A percentile compares a stretch with the other conserved stretches of the same genome.
phyloP scores from a whole-genome alignment of 257 asterid species.

The Marsdenia floribunda region DNA sequence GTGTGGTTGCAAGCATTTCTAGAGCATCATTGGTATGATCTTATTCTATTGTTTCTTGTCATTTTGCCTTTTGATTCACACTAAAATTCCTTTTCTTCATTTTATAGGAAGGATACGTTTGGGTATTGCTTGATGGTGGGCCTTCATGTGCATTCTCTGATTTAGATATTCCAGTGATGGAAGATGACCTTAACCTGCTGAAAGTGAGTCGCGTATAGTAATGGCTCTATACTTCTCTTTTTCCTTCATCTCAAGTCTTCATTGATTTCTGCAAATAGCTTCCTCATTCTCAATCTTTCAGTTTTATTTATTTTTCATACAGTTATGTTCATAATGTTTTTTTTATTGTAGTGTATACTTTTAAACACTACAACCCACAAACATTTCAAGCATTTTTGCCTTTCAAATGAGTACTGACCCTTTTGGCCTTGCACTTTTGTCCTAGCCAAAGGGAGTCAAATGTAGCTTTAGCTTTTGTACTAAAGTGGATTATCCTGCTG shows the following conservation, averaged over 20 bases:
- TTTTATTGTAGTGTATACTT: too few relatives aligned
- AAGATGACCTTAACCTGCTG: conserved; percentile 76
- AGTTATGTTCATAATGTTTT: neutral
- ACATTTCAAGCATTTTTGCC: neutral
- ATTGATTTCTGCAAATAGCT: conserved; percentile 1
- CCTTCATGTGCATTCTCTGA: conserved; percentile 90
- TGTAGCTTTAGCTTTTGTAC: neutral
- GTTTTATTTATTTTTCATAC: neutral
- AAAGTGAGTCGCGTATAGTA: conserved; percentile 43
- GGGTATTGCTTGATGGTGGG: conserved; percentile 97
- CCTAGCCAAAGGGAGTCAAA: neutral
- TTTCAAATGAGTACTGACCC: neutral
- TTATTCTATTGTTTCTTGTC: conserved; percentile 19
- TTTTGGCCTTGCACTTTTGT: neutral
- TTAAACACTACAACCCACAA: neutral
- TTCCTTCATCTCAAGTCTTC: neutral
- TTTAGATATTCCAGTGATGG: conserved; percentile 62
- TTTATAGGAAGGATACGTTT: conserved; percentile 83
- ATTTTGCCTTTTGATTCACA: conserved; percentile 13
- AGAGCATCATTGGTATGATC: conserved; percentile 70
- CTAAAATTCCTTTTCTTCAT: conserved; percentile 24
- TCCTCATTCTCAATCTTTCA: neutral
- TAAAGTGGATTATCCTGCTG: conserved; percentile 2
- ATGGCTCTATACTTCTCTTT: neutral
- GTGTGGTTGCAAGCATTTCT: conserved; percentile 72